Evolutionary conservation across 2,329 filamentous ascomycete species (phyloP).

Genomic region (Fusarium sp.): DNA sequence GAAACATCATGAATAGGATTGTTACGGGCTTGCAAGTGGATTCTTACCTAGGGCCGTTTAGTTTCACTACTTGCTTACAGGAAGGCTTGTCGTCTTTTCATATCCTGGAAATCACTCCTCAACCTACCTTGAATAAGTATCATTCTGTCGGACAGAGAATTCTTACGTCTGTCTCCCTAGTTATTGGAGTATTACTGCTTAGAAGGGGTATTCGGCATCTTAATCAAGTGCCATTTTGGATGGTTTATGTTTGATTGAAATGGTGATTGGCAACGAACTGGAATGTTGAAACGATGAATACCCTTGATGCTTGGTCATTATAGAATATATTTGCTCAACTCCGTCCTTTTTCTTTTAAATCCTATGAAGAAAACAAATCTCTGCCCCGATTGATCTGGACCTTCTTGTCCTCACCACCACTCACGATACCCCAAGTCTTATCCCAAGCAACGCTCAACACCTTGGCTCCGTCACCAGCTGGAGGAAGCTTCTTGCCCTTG

Average conservation of each 20-base stretch:
- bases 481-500: conserved; percentile 70
- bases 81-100: neutral
- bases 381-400: conserved; percentile 88
- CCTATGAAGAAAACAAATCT: conserved; percentile 56
- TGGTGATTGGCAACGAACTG: neutral
- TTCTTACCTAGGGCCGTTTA: neutral
- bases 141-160: neutral
- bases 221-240: neutral
- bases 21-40: neutral
- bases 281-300: neutral
- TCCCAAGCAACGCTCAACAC: conserved; percentile 93
- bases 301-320: conserved; percentile 19
- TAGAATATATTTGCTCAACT: conserved; percentile 26
- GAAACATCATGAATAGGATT: neutral
- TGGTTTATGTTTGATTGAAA: neutral
- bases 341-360: conserved; percentile 16
- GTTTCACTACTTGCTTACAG: neutral
- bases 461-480: conserved; percentile 86
- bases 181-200: neutral
- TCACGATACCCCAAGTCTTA: conserved; percentile 85
- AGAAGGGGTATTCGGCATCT: neutral
- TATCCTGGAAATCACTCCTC: neutral
- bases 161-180: neutral
- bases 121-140: neutral
- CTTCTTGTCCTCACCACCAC: conserved; percentile 91